Evolutionary conservation across 352 stramenopile species (phyloP).

Genomic region (Phytophthora ramorum): DNA sequence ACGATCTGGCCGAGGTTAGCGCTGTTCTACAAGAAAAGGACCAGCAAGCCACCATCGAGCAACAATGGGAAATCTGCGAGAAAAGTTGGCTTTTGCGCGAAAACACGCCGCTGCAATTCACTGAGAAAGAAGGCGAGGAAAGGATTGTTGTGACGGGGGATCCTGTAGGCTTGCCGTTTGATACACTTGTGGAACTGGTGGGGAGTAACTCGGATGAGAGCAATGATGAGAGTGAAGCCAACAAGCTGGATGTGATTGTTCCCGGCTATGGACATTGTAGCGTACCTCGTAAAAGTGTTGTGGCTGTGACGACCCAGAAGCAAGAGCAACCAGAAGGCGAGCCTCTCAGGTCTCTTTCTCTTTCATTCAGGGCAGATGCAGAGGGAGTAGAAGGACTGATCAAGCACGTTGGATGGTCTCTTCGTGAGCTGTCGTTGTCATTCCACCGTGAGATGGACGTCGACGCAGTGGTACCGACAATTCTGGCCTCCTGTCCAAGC

Average conservation of each 20-base stretch:
- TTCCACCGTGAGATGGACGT: constrained; percentile 25
- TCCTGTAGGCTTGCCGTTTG: not conserved
- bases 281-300: constrained; percentile 4
- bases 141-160: constrained; percentile 3
- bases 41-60: not conserved
- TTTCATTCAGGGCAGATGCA: constrained; percentile 4
- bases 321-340: not conserved
- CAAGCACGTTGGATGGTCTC: constrained; percentile 24
- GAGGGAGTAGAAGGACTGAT: constrained; percentile 9
- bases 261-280: constrained; percentile 12
- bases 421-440: constrained; percentile 17
- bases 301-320: not conserved
- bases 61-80: constrained; percentile 13
- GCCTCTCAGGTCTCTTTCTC: constrained; percentile 5
- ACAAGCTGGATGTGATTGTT: constrained; percentile 6
- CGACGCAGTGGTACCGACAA: constrained; percentile 14
- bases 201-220: not conserved
- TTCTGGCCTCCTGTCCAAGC: constrained; percentile 14
- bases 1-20: constrained; percentile 10
- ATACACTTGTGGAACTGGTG: constrained; percentile 4
- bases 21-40: constrained; percentile 11
- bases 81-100: constrained; percentile 9
- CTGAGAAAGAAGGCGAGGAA: not conserved
- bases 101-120: constrained; percentile 7
- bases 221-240: not conserved